Conservation (phyloP, 331 rosid species). For the Saraca asoca region DNA sequence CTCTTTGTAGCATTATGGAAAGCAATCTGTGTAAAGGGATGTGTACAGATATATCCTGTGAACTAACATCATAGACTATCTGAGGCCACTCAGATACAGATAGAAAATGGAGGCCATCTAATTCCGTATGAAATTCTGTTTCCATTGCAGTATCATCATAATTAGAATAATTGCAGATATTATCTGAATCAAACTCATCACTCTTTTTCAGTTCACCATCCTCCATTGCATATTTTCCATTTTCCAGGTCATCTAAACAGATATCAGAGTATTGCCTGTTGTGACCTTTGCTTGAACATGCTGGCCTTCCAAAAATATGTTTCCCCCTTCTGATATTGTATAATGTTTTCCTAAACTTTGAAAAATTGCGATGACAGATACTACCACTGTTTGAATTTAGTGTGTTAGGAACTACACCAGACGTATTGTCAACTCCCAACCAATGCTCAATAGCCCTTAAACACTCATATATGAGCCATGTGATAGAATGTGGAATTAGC, state of each 20-base stretch:
- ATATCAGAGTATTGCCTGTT: conserved; percentile 41
- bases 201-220: conserved; percentile 43
- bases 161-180: conserved; percentile 35
- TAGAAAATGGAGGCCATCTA: conserved; percentile 57
- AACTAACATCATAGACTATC: conserved; percentile 81
- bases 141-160: conserved; percentile 57
- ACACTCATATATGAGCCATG: conserved; percentile 78
- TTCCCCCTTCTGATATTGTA: conserved; percentile 65
- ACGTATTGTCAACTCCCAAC: conserved; percentile 63
- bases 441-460: conserved; percentile 78
- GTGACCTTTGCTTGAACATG: conserved; percentile 65
- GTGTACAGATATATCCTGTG: conserved; percentile 83
- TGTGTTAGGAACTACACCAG: conserved; percentile 46
- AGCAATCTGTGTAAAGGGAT: conserved; percentile 84
- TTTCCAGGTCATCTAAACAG: conserved; percentile 38
- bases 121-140: conserved; percentile 56
- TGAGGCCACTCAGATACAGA: conserved; percentile 85
- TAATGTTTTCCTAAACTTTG: conserved; percentile 61
- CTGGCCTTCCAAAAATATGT: conserved; percentile 59
- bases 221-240: conserved; percentile 39
- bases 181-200: conserved; percentile 46
- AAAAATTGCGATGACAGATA: conserved; percentile 54
- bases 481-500: conserved; percentile 62
- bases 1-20: conserved; percentile 78
- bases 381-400: conserved; percentile 40